Base-by-base conservation (phyloP, 371 early-diverging fungal genomes). In the Actinomortierella wolfii region DNA sequence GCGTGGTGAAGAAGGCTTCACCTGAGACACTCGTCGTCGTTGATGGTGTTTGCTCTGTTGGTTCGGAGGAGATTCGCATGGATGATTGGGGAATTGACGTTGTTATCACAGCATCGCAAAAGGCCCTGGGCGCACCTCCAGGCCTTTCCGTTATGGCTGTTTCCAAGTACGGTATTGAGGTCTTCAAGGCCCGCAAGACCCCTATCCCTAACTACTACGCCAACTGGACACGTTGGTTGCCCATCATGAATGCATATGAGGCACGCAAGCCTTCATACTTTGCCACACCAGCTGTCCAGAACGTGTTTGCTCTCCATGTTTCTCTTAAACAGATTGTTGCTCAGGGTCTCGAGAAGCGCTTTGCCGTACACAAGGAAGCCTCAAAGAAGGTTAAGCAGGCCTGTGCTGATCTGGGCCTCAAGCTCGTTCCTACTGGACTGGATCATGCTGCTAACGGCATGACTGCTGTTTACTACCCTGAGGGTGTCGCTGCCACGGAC, bases 271-370 rank as follows among this genome's bases (percentile, higher is more conserved):
- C 94, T 28, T 85, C 87, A 50, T 98, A 98, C 82, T 98, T 97
- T 82, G 97, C 95, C 58, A 98, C 98, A n/a, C 98, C 98, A 15
- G 91, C 96, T 49, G 98, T 98, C 47, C 96, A 96, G 82, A 84
- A 92, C 58, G 86, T 98, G 76, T 84, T 89, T 76, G 96, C 97
- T 39, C 90, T 98, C 46, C 83, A 94, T 71, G 83, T 86, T 21
- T 89, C 93, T 51, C 86, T 98, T 61, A 84, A 85, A 70, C 91
- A 92, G 73, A 83, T 97, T 52, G 82, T 87, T 43, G 78, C 83
- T 48, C 81, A 80, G 28, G 77, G 78, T 48, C 51, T 81, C 68
- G 84, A 62, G 56, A 49, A 58, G 64, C 67, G 81, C 84, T 64
- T 84, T 91, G 82, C 90, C 89, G 55, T 63, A 63, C 42, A 86